A percentile compares a stretch with the other conserved stretches of the same genome.
phyloP scores from a whole-genome alignment of 164 flowering plant genomes.

The Vitis rupestris region DNA sequence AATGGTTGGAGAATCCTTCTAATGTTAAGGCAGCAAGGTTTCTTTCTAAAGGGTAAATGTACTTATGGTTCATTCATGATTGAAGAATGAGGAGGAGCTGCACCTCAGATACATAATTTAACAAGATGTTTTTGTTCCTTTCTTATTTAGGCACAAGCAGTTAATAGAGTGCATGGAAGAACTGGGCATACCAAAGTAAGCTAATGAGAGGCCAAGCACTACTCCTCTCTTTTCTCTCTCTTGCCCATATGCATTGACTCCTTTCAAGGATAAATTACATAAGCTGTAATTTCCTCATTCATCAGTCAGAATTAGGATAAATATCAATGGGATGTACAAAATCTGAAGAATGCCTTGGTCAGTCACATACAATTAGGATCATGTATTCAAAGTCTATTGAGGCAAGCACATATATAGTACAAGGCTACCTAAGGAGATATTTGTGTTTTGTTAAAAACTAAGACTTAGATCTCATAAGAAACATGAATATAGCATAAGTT shows the following conservation, averaged over 20 bases:
- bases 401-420: too few relatives aligned
- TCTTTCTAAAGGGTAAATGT: constrained; percentile 79
- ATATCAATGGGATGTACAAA: too few relatives aligned
- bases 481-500: too few relatives aligned
- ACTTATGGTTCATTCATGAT: not conserved
- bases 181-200: constrained; percentile 67
- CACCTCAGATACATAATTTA: constrained; percentile 1
- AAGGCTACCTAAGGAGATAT: too few relatives aligned
- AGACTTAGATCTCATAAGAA: too few relatives aligned
- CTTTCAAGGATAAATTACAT: not conserved
- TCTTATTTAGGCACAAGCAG: constrained; percentile 57
- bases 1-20: constrained; percentile 84
- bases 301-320: too few relatives aligned
- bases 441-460: too few relatives aligned
- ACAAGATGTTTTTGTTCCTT: not conserved
- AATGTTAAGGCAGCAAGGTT: constrained; percentile 90
- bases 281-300: too few relatives aligned
- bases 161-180: constrained; percentile 64
- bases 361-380: too few relatives aligned
- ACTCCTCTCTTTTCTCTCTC: constrained; percentile 10
- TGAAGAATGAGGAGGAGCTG: not conserved
- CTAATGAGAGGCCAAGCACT: constrained; percentile 4
- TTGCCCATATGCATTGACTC: not conserved
- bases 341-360: too few relatives aligned
- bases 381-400: too few relatives aligned